Percentiles rank a stretch among this genome's conserved stretches.
phyloP scores from a whole-genome alignment of 495 filamentous ascomycete genomes.

The Platismatia glauca region DNA sequence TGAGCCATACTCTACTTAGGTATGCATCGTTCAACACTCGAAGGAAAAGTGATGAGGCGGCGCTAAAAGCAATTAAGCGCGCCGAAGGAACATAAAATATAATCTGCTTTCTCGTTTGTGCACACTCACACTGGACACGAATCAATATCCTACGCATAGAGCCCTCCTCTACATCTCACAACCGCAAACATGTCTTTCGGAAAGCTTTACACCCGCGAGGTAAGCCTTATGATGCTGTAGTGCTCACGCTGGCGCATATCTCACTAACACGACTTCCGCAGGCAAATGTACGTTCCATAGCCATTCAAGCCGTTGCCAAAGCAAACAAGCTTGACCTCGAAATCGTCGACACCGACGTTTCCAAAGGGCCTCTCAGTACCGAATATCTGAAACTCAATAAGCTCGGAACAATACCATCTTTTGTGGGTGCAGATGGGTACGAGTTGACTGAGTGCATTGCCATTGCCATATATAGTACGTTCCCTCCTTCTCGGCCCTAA shows the following conservation, averaged over 20 bases:
- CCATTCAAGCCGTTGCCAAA: constrained; percentile 85
- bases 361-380: constrained; percentile 42
- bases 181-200: constrained; percentile 71
- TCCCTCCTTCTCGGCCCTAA: constrained; percentile 6
- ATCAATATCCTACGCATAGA: neutral
- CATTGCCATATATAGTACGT: constrained; percentile 95
- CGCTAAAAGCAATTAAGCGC: neutral
- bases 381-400: constrained; percentile 82
- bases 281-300: constrained; percentile 84
- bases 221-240: constrained; percentile 40
- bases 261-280: constrained; percentile 29
- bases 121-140: neutral
- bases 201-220: constrained; percentile 83
- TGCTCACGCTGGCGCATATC: constrained; percentile 13
- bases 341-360: constrained; percentile 59
- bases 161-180: neutral
- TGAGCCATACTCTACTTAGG: no score
- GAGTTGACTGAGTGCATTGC: constrained; percentile 81
- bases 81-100: neutral
- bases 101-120: neutral
- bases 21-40: no score
- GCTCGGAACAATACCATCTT: constrained; percentile 84
- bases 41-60: neutral
- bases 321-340: constrained; percentile 89
- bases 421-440: constrained; percentile 89